Evolutionary conservation across 1,139 yeast genomes (phyloP).

Genomic region (Hemisphaericaspora lyxosophila): DNA sequence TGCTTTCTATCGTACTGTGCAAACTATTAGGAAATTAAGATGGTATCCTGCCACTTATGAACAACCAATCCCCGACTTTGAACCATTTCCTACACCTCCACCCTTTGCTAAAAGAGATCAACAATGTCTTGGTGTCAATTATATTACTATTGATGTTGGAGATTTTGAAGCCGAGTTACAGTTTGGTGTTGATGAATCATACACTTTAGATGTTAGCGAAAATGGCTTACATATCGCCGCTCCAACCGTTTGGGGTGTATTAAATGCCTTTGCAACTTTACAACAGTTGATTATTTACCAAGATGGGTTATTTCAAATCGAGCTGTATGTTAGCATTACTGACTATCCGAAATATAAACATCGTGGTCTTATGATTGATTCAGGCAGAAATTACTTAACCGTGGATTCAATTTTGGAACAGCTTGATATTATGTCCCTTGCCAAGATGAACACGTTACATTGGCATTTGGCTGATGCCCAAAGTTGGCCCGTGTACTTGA

Average conservation of each 20-base stretch:
- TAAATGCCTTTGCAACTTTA: constrained; percentile 45
- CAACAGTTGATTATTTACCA: constrained; percentile 41
- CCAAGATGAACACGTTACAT: constrained; percentile 45
- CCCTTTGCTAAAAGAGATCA: constrained; percentile 4
- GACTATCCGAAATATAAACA: constrained; percentile 45
- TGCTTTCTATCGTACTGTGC: constrained; percentile 21
- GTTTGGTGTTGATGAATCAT: constrained; percentile 44
- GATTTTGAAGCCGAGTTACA: constrained; percentile 33
- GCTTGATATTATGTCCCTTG: constrained; percentile 42
- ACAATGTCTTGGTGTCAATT: neutral
- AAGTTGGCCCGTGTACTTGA: constrained; percentile 46
- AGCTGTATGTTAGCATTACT: constrained; percentile 32
- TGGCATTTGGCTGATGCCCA: constrained; percentile 50
- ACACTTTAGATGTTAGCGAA: constrained; percentile 22
- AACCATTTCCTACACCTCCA: constrained; percentile 14
- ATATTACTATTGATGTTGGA: constrained; percentile 16
- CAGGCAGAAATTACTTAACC: constrained; percentile 41
- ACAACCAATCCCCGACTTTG: constrained; percentile 15
- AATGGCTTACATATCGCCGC: constrained; percentile 27
- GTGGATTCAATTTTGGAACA: constrained; percentile 33
- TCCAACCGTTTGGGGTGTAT: constrained; percentile 45
- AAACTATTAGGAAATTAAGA: constrained; percentile 18
- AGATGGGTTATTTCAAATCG: constrained; percentile 24
- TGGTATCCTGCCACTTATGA: constrained; percentile 33
- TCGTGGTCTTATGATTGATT: constrained; percentile 47